Evolutionary conservation across 352 stramenopile genomes (phyloP).

Genomic region (Phytophthora pini): DNA sequence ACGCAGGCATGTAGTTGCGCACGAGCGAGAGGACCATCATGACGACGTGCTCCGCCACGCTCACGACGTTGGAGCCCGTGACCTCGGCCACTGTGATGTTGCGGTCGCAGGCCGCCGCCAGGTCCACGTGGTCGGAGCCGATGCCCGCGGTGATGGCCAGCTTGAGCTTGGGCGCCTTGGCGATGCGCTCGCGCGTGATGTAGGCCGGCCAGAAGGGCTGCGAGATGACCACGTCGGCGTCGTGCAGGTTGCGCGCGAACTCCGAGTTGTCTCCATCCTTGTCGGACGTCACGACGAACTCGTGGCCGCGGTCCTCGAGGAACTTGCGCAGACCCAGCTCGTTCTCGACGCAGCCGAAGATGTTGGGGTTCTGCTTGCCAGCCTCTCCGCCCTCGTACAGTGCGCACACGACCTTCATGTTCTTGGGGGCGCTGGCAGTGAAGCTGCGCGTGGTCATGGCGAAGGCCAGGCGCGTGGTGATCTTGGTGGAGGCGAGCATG

Average conservation of each 20-base stretch:
- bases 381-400: slow-evolving; percentile 39
- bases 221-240: slow-evolving; percentile 56
- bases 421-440: slow-evolving; percentile 30
- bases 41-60: slow-evolving; percentile 55
- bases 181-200: slow-evolving; percentile 49
- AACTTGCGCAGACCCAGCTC: slow-evolving; percentile 53
- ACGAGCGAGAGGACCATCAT: slow-evolving; percentile 50
- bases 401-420: slow-evolving; percentile 47
- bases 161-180: slow-evolving; percentile 52
- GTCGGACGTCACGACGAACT: slow-evolving; percentile 50
- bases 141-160: slow-evolving; percentile 51
- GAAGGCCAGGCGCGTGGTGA: slow-evolving; percentile 22
- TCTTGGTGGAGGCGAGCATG: slow-evolving; percentile 37
- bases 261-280: slow-evolving; percentile 54
- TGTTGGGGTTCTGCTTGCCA: slow-evolving; percentile 36
- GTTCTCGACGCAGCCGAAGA: slow-evolving; percentile 52
- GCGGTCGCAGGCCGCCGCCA: slow-evolving; percentile 47
- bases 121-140: slow-evolving; percentile 54
- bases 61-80: slow-evolving; percentile 53
- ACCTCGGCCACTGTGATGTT: slow-evolving; percentile 53
- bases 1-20: slow-evolving; percentile 57
- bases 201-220: slow-evolving; percentile 63
- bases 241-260: slow-evolving; percentile 46
- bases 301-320: slow-evolving; percentile 48
- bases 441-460: slow-evolving; percentile 26